Base-by-base conservation (phyloP, 148 eudicot species). In the Rhododendron mucronatum region DNA sequence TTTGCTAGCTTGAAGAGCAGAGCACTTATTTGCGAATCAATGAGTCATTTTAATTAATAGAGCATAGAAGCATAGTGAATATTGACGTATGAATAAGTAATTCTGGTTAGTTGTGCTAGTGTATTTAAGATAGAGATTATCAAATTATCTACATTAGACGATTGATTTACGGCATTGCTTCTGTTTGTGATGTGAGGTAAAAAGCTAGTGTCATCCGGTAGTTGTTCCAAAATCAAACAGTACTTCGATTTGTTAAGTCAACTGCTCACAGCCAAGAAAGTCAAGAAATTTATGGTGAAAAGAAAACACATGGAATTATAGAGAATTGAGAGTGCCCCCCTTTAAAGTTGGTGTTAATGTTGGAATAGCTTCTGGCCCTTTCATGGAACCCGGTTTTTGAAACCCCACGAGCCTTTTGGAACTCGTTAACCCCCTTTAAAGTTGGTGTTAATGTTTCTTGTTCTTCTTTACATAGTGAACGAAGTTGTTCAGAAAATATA, bases 121-220 rank as follows among this genome's bases (percentile, higher is more conserved):
- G 53, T 78, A 78, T 78, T 44, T 30, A 23, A 21, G 80, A 44
- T 20, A 41, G 51, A 44, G 13, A 78, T 23, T 3, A 45, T n/a
- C 81, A 45, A 45, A 78, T 45, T 45, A 45, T 78, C 81, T 45
- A 23, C 14, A 44, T 47, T 7, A 45, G 14, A 45, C 14, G 16
- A 45, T 78, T 20, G 80, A 44, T 77, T 77, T 77, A 21, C 51
- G n/a, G 45, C 80, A 77, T 77, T 77, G 23, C 80, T 41, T 77
- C 45, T 9, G 26, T 77, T 41, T 1, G n/a, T 77, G 53, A 74
- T 14, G 23, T 14, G 23, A 35, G 78, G 20, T 35, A 74, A 74
- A 74, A 74, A 74, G 18, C 39, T 74, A 74, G 44, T 74, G 15
- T 33, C 78, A 74, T 35, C 41, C 74, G 2, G 39, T 45, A 47